phyloP scores from a whole-genome alignment of 768 basidiomycete genomes.

The Trametes meyenii region DNA sequence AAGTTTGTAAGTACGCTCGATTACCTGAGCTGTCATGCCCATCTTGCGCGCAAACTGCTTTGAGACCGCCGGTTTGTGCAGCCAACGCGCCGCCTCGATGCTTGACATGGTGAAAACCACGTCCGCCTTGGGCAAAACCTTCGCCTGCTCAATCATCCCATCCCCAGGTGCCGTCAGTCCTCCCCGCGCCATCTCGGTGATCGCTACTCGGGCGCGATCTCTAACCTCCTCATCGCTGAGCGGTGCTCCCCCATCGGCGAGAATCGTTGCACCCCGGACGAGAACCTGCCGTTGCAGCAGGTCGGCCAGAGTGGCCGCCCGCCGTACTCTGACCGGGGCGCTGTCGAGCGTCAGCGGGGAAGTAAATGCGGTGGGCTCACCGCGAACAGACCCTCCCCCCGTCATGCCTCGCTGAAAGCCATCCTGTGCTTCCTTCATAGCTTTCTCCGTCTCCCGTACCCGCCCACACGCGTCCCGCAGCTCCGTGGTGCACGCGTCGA shows the following conservation, averaged over 20 bases:
- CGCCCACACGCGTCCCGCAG: not conserved
- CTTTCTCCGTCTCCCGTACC: not conserved
- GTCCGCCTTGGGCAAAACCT: conserved; percentile 1
- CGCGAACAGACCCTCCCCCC: not conserved
- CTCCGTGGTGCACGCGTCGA: not conserved
- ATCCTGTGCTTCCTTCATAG: not conserved
- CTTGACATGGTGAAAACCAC: not conserved
- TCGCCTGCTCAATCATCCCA: not conserved
- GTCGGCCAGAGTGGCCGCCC: conserved; percentile 1
- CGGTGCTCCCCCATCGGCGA: not conserved
- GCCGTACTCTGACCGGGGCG: conserved; percentile 6
- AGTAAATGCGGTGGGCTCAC: not conserved
- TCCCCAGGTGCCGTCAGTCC: not conserved
- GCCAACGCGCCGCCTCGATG: not conserved
- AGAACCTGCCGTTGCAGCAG: conserved; percentile 11
- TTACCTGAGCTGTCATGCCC: not conserved
- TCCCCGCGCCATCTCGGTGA: not conserved
- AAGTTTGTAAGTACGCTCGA: conserved; percentile 12
- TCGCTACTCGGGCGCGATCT: not conserved
- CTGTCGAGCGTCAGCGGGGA: not conserved
- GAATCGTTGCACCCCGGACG: not conserved
- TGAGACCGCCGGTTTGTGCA: not conserved
- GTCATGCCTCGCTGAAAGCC: not conserved
- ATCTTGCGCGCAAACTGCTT: conserved; percentile 12
- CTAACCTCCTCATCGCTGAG: not conserved